phyloP scores from a whole-genome alignment of 345 rosid species.

The Brassica cretica region DNA sequence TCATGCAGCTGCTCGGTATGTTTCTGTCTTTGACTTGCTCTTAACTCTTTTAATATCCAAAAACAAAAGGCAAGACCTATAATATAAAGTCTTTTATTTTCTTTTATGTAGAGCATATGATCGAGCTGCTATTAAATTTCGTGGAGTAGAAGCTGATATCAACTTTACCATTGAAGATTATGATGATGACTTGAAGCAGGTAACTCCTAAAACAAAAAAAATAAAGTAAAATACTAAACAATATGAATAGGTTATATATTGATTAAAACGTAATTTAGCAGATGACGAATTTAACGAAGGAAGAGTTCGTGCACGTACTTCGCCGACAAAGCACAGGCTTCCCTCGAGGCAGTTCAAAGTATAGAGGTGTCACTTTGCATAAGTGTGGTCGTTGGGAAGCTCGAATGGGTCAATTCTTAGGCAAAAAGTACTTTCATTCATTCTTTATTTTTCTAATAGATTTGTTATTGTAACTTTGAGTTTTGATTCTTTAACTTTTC shows the following conservation, averaged over 20 bases:
- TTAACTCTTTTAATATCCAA: background rate
- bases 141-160: slow-evolving; percentile 96
- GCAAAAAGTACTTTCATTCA: slow-evolving; percentile 66
- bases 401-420: slow-evolving; percentile 95
- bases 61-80: background rate
- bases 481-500: slow-evolving; percentile 2
- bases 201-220: background rate
- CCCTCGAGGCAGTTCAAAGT: slow-evolving; percentile 97
- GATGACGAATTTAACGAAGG: slow-evolving; percentile 94
- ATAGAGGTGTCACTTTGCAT: slow-evolving; percentile 97
- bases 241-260: background rate
- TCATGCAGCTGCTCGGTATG: slow-evolving; percentile 98
- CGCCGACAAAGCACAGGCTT: slow-evolving; percentile 99
- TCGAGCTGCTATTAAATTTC: slow-evolving; percentile 96
- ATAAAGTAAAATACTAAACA: background rate
- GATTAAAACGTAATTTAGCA: background rate
- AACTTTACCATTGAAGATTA: slow-evolving; percentile 89
- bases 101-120: slow-evolving; percentile 76
- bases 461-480: background rate
- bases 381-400: slow-evolving; percentile 99
- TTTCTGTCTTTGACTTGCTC: slow-evolving; percentile 22
- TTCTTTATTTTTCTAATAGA: background rate
- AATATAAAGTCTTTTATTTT: background rate
- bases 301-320: slow-evolving; percentile 96
- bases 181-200: slow-evolving; percentile 96